Evolutionary conservation across 805 yeast genomes (phyloP).

Genomic region (Pichia deserticola): DNA sequence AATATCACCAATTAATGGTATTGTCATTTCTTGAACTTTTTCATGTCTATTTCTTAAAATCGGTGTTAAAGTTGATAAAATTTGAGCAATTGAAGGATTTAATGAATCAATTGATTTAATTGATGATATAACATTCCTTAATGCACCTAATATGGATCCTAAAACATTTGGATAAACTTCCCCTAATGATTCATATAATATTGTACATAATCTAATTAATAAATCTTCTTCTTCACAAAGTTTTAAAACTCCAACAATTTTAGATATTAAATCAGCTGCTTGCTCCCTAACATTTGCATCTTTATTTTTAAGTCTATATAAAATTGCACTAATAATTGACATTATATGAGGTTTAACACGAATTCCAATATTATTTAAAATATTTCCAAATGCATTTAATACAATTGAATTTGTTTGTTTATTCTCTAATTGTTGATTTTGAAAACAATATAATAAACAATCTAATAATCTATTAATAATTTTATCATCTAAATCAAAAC

Average conservation of each 20-base stretch:
- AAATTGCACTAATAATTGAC: slow-evolving; percentile 60
- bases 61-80: slow-evolving; percentile 85
- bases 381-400: slow-evolving; percentile 56
- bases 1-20: slow-evolving; percentile 71
- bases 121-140: slow-evolving; percentile 52
- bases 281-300: slow-evolving; percentile 69
- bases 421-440: slow-evolving; percentile 61
- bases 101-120: slow-evolving; percentile 48
- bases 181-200: slow-evolving; percentile 85
- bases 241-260: slow-evolving; percentile 59
- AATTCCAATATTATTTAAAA: slow-evolving; percentile 52
- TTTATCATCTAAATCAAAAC: slow-evolving; percentile 54
- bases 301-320: slow-evolving; percentile 68
- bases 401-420: slow-evolving; percentile 29
- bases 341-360: slow-evolving; percentile 67
- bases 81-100: slow-evolving; percentile 76
- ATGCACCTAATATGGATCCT: slow-evolving; percentile 74
- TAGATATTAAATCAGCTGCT: slow-evolving; percentile 69
- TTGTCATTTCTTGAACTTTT: slow-evolving; percentile 79
- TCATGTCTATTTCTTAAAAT: slow-evolving; percentile 84
- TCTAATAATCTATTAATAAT: slow-evolving; percentile 63
- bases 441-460: slow-evolving; percentile 73
- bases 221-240: slow-evolving; percentile 57
- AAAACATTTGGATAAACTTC: slow-evolving; percentile 92
- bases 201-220: slow-evolving; percentile 60